Percentiles rank a stretch among this genome's conserved stretches.
phyloP scores from a whole-genome alignment of 106 monocot species.

The Triglochin maritima region DNA sequence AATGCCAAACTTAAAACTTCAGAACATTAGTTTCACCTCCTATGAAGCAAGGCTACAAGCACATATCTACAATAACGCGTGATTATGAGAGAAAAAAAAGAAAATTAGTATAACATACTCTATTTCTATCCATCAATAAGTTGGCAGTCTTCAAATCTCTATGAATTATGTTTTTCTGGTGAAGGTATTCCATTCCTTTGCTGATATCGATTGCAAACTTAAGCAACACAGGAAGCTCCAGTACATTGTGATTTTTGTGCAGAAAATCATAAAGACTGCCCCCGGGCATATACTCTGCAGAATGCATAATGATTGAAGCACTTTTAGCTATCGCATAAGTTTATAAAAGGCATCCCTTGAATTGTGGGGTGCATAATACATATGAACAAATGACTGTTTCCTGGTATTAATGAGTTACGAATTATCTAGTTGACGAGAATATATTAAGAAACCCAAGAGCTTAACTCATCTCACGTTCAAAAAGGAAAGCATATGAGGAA shows the following conservation, averaged over 20 bases:
- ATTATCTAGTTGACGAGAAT: too few species aligned
- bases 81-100: too few species aligned
- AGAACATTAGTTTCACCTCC: too few species aligned
- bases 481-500: too few species aligned
- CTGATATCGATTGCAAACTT: slow-evolving; percentile 60
- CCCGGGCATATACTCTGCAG: slow-evolving; percentile 71
- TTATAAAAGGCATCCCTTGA: too few species aligned
- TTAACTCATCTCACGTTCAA: too few species aligned
- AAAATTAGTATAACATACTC: slow-evolving; percentile 24
- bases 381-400: too few species aligned
- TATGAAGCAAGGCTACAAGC: not conserved
- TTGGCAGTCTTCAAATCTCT: slow-evolving; percentile 89
- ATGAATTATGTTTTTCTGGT: slow-evolving; percentile 72
- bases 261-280: slow-evolving; percentile 68
- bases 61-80: not conserved
- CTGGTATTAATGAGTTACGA: too few species aligned
- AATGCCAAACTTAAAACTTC: too few species aligned
- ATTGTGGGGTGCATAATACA: too few species aligned
- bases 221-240: slow-evolving; percentile 27
- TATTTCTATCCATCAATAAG: slow-evolving; percentile 58
- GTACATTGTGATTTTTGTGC: slow-evolving; percentile 32
- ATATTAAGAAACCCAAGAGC: too few species aligned
- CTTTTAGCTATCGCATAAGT: not conserved
- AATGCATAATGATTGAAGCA: not conserved
- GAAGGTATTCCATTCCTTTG: slow-evolving; percentile 73